Evolutionary conservation across 1,284 basidiomycete species (phyloP), one percentile per base, ranked within the genome.

Genomic region (Irpex sp.): DNA sequence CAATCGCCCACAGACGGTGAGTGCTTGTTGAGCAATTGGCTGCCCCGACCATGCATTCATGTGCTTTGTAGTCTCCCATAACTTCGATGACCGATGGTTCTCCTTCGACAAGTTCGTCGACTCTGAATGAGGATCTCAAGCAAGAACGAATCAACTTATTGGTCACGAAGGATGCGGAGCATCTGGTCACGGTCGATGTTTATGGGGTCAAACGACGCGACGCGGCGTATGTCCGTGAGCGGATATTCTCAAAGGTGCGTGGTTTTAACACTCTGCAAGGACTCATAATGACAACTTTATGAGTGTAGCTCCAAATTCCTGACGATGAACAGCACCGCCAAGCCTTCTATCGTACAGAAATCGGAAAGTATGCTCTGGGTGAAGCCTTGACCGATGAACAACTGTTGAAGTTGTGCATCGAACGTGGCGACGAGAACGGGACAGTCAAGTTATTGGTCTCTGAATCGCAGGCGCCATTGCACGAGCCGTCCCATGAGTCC

Each of bases 281-380:
- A 35, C n/a, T 26, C 76, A 50, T 57, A 47, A 57, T 54, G 31
- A 33, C 54, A 26, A 17, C 35, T 8, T 6, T 61, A 49, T 39
- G 54, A 49, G 26, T 66, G 5, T 67, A 95, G 92, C 79, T 96
- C 61, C 88, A 89, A 69, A 93, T 97, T 60, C 82, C 83, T 35
- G 94, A 96, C 66, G 93, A 94, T 67, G 92, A 94, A 66, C 88
- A 91, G 70, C 73, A 81, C 3, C 85, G 82, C 33, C 88, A 89
- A 71, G 85, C 89, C n/a, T 89, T 97, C 61, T 94, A 92, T 78
- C 87, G 86, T 57, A 95, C 94, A 0, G 90, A 94, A 74, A 88
- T 95, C 67, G 92, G 90, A 60, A 83, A 85, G 33, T 87, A 82
- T 68, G 89, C 91, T 15, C 83, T 90, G 57, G 86, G 90, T 3